Percentiles rank a stretch among this genome's conserved stretches.
Evolutionary conservation across 108 stramenopile genomes (phyloP).

Genomic region (Parietichytrium sp.): DNA sequence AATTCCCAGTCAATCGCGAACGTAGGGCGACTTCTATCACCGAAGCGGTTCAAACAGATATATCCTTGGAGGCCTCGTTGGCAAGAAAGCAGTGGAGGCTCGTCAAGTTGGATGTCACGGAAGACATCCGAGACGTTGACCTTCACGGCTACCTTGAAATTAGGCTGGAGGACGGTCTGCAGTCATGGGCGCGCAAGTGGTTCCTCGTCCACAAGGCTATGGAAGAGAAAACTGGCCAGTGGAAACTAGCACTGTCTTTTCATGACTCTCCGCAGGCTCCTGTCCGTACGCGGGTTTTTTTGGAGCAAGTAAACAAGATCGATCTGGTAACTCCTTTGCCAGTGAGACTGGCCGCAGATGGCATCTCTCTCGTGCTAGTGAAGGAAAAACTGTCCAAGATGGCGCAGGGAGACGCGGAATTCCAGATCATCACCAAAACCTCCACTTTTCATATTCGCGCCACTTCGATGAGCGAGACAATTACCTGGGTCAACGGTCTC

Average conservation of each 20-base stretch:
- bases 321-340: not conserved
- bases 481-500: constrained; percentile 34
- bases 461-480: constrained; percentile 12
- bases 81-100: not conserved
- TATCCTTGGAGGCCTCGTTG: not conserved
- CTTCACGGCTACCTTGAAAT: constrained; percentile 25
- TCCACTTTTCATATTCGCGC: not conserved
- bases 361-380: not conserved
- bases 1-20: no score
- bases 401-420: not conserved
- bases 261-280: constrained; percentile 18
- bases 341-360: not conserved
- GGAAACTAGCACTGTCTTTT: constrained; percentile 33
- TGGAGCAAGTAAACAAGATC: not conserved
- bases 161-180: not conserved
- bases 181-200: constrained; percentile 7
- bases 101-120: constrained; percentile 13
- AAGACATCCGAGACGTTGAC: constrained; percentile 34
- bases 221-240: not conserved
- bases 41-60: no score
- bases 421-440: not conserved
- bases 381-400: no score
- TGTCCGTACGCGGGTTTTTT: not conserved
- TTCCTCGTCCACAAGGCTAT: constrained; percentile 32
- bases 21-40: no score